Evolutionary conservation across 305 asterid species (phyloP).

Genomic region (Fraxinus dipetala): DNA sequence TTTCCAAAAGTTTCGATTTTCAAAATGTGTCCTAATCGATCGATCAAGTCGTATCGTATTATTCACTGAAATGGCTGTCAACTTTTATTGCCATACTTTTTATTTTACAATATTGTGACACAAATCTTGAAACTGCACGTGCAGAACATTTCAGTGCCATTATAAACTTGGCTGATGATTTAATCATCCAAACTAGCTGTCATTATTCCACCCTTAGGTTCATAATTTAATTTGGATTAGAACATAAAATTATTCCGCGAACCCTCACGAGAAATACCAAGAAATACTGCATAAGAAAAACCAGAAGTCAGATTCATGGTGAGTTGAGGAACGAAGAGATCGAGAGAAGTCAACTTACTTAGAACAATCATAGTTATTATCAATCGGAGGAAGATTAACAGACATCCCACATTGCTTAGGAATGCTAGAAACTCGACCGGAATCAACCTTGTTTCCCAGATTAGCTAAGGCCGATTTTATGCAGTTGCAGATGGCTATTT

Average conservation of each 20-base stretch:
- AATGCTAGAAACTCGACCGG: constrained; percentile 14
- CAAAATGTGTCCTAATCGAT: neutral
- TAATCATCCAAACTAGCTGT: neutral
- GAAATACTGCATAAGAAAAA: constrained; percentile 6
- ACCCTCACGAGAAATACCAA: neutral
- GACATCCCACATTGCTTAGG: constrained; percentile 26
- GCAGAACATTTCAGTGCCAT: neutral
- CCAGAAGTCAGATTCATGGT: neutral
- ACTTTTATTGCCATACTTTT: neutral
- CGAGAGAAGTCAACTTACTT: neutral
- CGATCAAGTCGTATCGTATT: neutral
- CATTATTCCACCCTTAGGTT: neutral
- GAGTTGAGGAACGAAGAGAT: neutral
- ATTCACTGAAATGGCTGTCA: neutral
- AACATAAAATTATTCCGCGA: neutral
- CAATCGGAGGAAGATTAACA: constrained; percentile 19
- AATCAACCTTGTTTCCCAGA: neutral
- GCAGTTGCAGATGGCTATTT: constrained; percentile 26
- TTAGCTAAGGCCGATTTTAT: constrained; percentile 17
- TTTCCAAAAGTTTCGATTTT: neutral
- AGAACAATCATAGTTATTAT: constrained; percentile 21
- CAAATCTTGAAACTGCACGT: neutral
- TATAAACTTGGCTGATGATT: neutral
- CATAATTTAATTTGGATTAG: neutral
- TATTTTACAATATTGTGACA: neutral